A percentile compares a stretch with the other conserved stretches of the same genome.
Conservation (phyloP, 2,329 filamentous ascomycete genomes). For the Botryotinia calthae region DNA sequence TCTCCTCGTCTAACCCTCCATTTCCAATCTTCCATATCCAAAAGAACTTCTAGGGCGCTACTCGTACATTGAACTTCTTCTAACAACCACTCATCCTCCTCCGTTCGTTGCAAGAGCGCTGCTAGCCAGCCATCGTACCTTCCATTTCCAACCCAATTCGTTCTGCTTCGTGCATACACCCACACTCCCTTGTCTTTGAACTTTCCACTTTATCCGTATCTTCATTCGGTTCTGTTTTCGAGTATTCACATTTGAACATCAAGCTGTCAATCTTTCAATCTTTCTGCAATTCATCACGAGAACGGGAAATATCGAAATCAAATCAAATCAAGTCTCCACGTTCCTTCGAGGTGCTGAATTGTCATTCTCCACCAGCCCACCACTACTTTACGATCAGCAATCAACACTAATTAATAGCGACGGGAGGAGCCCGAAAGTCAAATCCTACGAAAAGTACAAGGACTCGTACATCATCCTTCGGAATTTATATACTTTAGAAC, state of each 20-base stretch:
- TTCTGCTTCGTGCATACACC: conserved; percentile 14
- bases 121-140: conserved; percentile 22
- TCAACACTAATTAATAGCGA: conserved; percentile 21
- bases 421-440: neutral
- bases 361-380: conserved; percentile 3
- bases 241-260: neutral
- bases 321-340: conserved; percentile 7
- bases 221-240: neutral
- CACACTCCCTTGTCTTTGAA: conserved; percentile 17
- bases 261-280: conserved; percentile 9
- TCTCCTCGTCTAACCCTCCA: conserved; percentile 3
- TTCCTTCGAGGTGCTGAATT: conserved; percentile 10
- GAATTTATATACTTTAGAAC: conserved; percentile 10
- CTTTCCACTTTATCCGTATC: conserved; percentile 1
- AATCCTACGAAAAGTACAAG: conserved; percentile 6
- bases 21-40: conserved; percentile 14
- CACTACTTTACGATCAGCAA: neutral
- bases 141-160: conserved; percentile 14
- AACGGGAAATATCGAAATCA: conserved; percentile 6
- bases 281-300: conserved; percentile 15
- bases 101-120: conserved; percentile 10
- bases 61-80: neutral
- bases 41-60: conserved; percentile 15
- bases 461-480: neutral
- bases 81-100: conserved; percentile 8